Evolutionary conservation across 169 alveolate species (phyloP), one percentile per base, ranked within the genome.

Genomic region (Cryptosporidium canis): DNA sequence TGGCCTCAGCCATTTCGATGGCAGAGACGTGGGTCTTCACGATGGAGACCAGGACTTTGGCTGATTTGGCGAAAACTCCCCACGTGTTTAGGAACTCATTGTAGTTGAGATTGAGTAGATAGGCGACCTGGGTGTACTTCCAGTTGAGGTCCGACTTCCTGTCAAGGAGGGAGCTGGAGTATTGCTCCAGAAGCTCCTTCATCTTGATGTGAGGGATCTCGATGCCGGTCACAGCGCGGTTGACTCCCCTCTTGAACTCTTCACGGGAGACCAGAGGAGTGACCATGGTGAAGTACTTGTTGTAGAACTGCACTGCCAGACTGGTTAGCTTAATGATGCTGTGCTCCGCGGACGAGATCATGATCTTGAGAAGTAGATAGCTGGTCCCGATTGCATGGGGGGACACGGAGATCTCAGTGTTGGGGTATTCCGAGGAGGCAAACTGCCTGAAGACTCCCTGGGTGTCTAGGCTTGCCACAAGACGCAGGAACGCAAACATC

Each of bases 61-160:
- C 53, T 29, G 85, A 53, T 3, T 71, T 71, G 24, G 39, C 35
- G 39, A 71, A 71, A n/a, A 33, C 37, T 48, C 67, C 64, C 85
- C 85, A 71, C 11, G 6, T 48, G 41, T 71, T 37, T 7, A 71
- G 39, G 31, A 71, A 71, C 4, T 71, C 85, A 55, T 71, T 55
- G 8, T 71, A 55, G 11, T 48, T 51, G 14, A 71, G 64, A 51
- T 71, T 71, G 1, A 51, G 53, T 16, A 71, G 37, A 55, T 71
- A 71, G 9, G 70, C 56, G 12, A 48, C 67, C 24, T 71, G 70
- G 4, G 12, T 71, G n/a, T 71, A 33, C 51, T 71, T 48, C 85
- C 85, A 71, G 21, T 71, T 51, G n/a, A 44, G 39, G 35, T 29
- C 55, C 2, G 70, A 51, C 11, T 71, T 71, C 16, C 67, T 71